phyloP scores from a whole-genome alignment of 306 rosid species.

The Styphnolobium japonicum region DNA sequence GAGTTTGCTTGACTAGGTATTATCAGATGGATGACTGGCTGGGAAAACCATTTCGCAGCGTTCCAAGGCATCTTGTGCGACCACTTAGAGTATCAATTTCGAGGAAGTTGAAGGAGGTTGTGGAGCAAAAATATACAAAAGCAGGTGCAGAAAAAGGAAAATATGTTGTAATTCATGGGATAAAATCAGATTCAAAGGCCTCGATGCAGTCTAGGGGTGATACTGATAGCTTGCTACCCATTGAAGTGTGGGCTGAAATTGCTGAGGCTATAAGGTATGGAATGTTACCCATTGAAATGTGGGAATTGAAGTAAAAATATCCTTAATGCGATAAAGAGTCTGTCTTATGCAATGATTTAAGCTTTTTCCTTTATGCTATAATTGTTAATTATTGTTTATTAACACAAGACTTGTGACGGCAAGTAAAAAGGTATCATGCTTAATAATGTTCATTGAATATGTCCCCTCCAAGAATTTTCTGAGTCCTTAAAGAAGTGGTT shows the following conservation, averaged over 20 bases:
- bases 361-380: background rate
- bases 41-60: constrained; percentile 63
- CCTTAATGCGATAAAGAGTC: background rate
- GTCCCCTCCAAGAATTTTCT: background rate
- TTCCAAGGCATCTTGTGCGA: constrained; percentile 58
- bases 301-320: background rate
- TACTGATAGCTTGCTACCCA: constrained; percentile 78
- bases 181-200: constrained; percentile 87
- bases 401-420: background rate
- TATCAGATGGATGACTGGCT: constrained; percentile 92
- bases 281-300: background rate
- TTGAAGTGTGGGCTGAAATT: constrained; percentile 74
- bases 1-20: constrained; percentile 58
- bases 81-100: constrained; percentile 72
- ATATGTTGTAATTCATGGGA: constrained; percentile 83
- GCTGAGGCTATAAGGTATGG: constrained; percentile 43
- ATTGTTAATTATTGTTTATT: background rate
- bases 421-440: background rate
- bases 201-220: constrained; percentile 93
- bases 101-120: constrained; percentile 78
- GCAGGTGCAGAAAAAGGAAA: constrained; percentile 66
- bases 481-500: background rate
- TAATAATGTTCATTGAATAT: constrained; percentile 3
- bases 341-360: background rate
- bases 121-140: constrained; percentile 59